Evolutionary conservation across 2,329 filamentous ascomycete genomes (phyloP).

Genomic region (Neofusicoccum parvum): DNA sequence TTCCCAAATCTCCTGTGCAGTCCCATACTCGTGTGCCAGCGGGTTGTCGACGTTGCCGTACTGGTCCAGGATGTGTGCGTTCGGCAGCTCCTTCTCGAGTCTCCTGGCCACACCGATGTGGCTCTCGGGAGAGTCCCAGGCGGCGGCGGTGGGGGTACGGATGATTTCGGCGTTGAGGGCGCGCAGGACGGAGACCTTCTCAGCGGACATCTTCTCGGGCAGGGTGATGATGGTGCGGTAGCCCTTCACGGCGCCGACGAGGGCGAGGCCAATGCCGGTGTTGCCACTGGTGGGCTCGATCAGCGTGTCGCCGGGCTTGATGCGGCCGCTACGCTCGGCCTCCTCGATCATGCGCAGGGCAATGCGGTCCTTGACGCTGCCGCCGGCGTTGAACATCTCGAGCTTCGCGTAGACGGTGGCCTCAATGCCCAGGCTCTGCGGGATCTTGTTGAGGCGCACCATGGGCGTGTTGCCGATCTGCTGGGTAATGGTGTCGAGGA

Average conservation of each 20-base stretch:
- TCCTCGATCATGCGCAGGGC: slow-evolving; percentile 97
- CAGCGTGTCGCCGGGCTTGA: slow-evolving; percentile 94
- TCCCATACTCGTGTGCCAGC: slow-evolving; percentile 88
- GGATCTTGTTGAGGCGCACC: slow-evolving; percentile 89
- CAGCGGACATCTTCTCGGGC: slow-evolving; percentile 98
- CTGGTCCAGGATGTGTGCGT: slow-evolving; percentile 96
- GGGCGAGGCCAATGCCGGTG: slow-evolving; percentile 92
- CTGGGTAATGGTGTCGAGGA: slow-evolving; percentile 72
- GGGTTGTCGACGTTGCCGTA: slow-evolving; percentile 93
- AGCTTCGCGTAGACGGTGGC: slow-evolving; percentile 88
- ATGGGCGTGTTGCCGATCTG: slow-evolving; percentile 97
- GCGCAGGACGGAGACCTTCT: slow-evolving; percentile 94
- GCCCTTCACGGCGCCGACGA: slow-evolving; percentile 93
- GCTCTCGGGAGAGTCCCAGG: slow-evolving; percentile 90
- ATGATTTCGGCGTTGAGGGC: slow-evolving; percentile 97
- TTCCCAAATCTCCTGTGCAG: slow-evolving; percentile 92
- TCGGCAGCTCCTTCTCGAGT: slow-evolving; percentile 92
- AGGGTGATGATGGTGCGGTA: slow-evolving; percentile 99
- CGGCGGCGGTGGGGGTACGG: slow-evolving; percentile 92
- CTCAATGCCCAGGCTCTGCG: slow-evolving; percentile 85
- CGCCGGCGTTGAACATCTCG: slow-evolving; percentile 91
- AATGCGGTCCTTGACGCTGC: slow-evolving; percentile 93
- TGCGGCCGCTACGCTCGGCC: slow-evolving; percentile 85
- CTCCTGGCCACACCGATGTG: slow-evolving; percentile 93
- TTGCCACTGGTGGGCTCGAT: slow-evolving; percentile 99